Evolutionary conservation across 2,329 filamentous ascomycete species (phyloP), one percentile per base, ranked within the genome.

Genomic region (Penicillium sp.): DNA sequence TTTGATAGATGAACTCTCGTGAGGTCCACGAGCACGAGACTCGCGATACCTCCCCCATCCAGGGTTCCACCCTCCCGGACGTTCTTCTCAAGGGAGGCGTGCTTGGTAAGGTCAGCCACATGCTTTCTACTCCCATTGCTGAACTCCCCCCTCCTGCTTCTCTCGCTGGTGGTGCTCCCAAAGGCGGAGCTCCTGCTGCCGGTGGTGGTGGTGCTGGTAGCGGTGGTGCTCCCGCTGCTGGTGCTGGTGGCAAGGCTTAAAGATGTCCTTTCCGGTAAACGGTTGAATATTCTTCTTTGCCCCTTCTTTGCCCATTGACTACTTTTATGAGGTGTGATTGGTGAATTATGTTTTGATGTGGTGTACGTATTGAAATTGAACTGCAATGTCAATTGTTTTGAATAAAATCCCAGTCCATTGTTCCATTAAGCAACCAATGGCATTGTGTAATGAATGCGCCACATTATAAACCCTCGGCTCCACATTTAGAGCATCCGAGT

Each of bases 11-110:
- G 45, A 53, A 53, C 13, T 46, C 40, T 2, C 62, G 63, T 48
- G 61, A 64, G 10, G 49, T 39, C 2, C 33, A 48, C 19, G 29
- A 55, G 13, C 34, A 54, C 1, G 56, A 62, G 42, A 26, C 60
- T 8, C 59, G 61, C 3, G 45, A 46, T 26, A 44, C 36, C 3
- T 18, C 58, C 4, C 63, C 63, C 11, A 60, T 65, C 16, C 46
- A 64, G 46, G 63, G 63, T 2, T 51, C 63, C 2, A 57, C 60
- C 1, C 37, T 65, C n/a, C 44, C 56, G 0, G 58, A 56, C 28
- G 60, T 56, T 29, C 23, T 65, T 2, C 29, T 65, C 3, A 23
- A 52, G 23, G 46, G 53, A 5, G 61, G 63, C 49, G 51, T 52
- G 16, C 19, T 65, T 10, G 55, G 58, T 9, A 63, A 64, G 44